Conservation (phyloP, 73 alveolate genomes). For the Paramecium sonneborni region DNA sequence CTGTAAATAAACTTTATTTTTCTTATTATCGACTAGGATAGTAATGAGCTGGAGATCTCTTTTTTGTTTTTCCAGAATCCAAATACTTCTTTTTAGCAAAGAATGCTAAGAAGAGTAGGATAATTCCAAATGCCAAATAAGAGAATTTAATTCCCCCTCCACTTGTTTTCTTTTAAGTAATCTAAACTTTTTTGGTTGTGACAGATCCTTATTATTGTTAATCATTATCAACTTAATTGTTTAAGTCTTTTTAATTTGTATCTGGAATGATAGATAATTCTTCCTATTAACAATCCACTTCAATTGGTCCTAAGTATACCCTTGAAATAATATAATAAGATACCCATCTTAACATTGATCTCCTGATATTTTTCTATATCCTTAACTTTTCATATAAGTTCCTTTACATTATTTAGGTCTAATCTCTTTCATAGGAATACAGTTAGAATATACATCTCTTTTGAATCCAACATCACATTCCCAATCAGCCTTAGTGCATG, state of each 20-base stretch:
- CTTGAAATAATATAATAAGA: not conserved
- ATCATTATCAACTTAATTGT: not conserved
- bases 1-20: not conserved
- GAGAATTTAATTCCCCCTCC: not conserved
- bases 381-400: slow-evolving; percentile 67
- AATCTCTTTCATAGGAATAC: slow-evolving; percentile 56
- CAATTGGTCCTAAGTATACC: not conserved
- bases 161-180: slow-evolving; percentile 5
- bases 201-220: not conserved
- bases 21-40: not conserved
- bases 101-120: not conserved
- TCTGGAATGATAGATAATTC: not conserved
- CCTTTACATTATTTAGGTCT: slow-evolving; percentile 66
- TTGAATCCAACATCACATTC: slow-evolving; percentile 86
- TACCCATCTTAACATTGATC: slow-evolving; percentile 83
- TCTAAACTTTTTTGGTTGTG: not conserved
- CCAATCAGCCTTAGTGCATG: slow-evolving; percentile 84
- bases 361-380: slow-evolving; percentile 89
- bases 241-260: not conserved
- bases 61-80: not conserved
- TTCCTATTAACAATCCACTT: not conserved
- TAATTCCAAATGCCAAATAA: not conserved
- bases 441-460: slow-evolving; percentile 64
- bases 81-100: not conserved
- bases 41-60: not conserved